Percentiles rank a stretch among this genome's conserved stretches.
These are phyloP conservation scores for Aspergillus ochraceus DNA, from an alignment of 2,329 filamentous ascomycete genomes.

Conservation along the genomic window DNA sequence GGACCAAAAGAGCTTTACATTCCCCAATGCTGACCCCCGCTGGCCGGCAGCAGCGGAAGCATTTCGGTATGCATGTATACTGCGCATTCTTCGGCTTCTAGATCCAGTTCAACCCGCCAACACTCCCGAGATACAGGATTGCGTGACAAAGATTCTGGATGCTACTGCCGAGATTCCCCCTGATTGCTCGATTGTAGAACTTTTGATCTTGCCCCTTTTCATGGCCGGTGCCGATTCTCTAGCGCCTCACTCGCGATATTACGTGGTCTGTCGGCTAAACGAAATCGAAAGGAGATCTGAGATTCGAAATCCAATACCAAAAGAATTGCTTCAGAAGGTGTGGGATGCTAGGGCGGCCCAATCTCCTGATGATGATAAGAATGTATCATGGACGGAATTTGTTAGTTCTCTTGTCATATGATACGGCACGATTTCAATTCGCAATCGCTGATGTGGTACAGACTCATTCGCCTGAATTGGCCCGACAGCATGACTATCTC, in stretches of 20 bases:
- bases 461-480: constrained; percentile 23
- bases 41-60: constrained; percentile 28
- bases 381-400: constrained; percentile 30
- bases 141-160: constrained; percentile 27
- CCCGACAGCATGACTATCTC: constrained; percentile 30
- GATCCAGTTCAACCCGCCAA: constrained; percentile 21
- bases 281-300: constrained; percentile 29
- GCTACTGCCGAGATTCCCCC: constrained; percentile 24
- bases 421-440: too few species aligned
- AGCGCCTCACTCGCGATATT: constrained; percentile 30
- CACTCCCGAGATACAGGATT: constrained; percentile 24
- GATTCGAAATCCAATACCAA: constrained; percentile 23
- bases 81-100: constrained; percentile 28
- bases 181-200: constrained; percentile 25
- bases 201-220: constrained; percentile 31
- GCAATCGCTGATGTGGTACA: constrained; percentile 7
- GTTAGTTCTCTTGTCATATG: constrained; percentile 17
- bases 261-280: constrained; percentile 26
- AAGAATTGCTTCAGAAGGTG: constrained; percentile 24
- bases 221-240: constrained; percentile 31
- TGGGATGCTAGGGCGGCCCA: constrained; percentile 27
- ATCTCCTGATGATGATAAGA: constrained; percentile 18
- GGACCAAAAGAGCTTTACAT: constrained; percentile 19
- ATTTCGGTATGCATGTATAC: constrained; percentile 28
- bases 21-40: constrained; percentile 23